phyloP scores from a whole-genome alignment of 495 filamentous ascomycete genomes.

The Penicillium mononematosum region DNA sequence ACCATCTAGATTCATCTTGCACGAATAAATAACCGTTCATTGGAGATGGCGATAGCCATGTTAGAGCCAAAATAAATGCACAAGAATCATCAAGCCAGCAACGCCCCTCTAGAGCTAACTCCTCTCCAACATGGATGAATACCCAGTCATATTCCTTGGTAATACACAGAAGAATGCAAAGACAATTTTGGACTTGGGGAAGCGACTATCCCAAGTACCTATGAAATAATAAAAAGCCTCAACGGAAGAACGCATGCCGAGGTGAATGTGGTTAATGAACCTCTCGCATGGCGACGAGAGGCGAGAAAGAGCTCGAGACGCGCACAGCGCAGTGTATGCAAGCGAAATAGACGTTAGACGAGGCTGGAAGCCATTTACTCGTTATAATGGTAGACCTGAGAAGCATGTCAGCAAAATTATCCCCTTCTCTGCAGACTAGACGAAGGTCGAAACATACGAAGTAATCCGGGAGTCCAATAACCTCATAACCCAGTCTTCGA shows the following conservation, averaged over 20 bases:
- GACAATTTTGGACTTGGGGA: neutral
- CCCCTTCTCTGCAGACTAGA: neutral
- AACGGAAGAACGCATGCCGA: neutral
- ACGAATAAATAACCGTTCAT: slow-evolving; percentile 4
- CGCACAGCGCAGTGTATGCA: slow-evolving; percentile 13
- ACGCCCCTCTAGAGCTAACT: slow-evolving; percentile 4
- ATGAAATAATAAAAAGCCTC: neutral
- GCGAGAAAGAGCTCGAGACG: neutral
- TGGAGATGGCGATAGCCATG: neutral
- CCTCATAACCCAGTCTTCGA: slow-evolving; percentile 75
- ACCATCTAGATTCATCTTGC: neutral
- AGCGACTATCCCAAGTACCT: neutral
- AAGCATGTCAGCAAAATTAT: slow-evolving; percentile 5
- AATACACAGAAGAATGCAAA: slow-evolving; percentile 11
- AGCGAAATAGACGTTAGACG: neutral
- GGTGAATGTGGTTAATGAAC: slow-evolving; percentile 1
- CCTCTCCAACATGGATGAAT: neutral
- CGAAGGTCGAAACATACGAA: slow-evolving; percentile 60
- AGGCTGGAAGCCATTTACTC: slow-evolving; percentile 53
- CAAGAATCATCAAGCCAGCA: slow-evolving; percentile 9
- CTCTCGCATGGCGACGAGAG: neutral
- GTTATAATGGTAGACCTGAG: slow-evolving; percentile 85
- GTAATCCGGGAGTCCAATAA: slow-evolving; percentile 90
- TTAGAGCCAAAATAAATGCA: slow-evolving; percentile 7
- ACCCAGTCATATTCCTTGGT: slow-evolving; percentile 8